Evolutionary conservation across 805 yeast species (phyloP).

Genomic region (Nakazawaea wyomingensis): DNA sequence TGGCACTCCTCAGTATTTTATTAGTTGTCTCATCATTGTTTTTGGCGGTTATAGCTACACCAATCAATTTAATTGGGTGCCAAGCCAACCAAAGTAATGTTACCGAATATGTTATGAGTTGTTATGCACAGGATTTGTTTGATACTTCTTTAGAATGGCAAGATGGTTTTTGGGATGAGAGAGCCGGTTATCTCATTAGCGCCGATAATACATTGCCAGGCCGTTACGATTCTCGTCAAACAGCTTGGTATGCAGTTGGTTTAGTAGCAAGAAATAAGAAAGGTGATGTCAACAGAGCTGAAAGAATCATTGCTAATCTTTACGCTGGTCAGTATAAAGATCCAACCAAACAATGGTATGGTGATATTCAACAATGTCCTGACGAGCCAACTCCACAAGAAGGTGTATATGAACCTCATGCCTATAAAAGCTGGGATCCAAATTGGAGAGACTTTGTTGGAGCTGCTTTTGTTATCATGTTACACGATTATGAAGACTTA

Average conservation of each 20-base stretch:
- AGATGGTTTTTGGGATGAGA: conserved; percentile 13
- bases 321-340: conserved; percentile 14
- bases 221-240: conserved; percentile 13
- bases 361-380: conserved; percentile 14
- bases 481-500: conserved; percentile 11
- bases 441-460: conserved; percentile 16
- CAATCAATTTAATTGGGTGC: not conserved
- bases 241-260: conserved; percentile 16
- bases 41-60: not conserved
- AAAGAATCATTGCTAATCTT: conserved; percentile 11
- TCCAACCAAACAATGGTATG: conserved; percentile 15
- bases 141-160: conserved; percentile 13
- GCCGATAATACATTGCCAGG: conserved; percentile 14
- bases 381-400: conserved; percentile 16
- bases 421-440: conserved; percentile 11
- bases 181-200: conserved; percentile 11
- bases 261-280: conserved; percentile 14
- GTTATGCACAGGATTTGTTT: conserved; percentile 13
- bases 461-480: conserved; percentile 13
- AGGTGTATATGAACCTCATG: conserved; percentile 12
- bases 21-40: too few species aligned
- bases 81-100: not conserved
- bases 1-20: too few species aligned
- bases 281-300: conserved; percentile 12
- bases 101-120: conserved; percentile 1